Base-by-base conservation (phyloP, 768 basidiomycete species). In the Termitomyces sp. region DNA sequence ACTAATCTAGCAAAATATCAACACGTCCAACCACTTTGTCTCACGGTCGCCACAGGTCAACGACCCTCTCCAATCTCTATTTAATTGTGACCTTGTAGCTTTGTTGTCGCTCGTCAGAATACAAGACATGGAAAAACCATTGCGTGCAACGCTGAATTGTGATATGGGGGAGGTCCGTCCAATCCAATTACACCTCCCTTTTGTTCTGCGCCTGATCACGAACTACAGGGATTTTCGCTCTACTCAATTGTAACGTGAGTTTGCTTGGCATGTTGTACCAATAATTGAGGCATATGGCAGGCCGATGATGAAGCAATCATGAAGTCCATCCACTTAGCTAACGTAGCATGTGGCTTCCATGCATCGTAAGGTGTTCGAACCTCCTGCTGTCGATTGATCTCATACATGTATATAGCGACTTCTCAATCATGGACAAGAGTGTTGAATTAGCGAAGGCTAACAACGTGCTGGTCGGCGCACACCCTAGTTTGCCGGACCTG, bases 311-410 rank as follows among this genome's bases (percentile, higher is more conserved):
- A 77, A 54, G 68, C 69, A 10, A 72, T 83, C 42, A 82, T 82
- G 79, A 73, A 77, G 52, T 78, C 76, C 11, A 81, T 85, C 28
- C 80, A 84, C 60, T 70, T 83, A 16, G 82, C 83, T 0, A 84
- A 86, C 57, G 72, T 86, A 16, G 86, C 86, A 0, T 88, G 85
- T 63, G 85, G 86, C 6, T 86, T 85, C 58, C 86, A 88, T 63
- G 85, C 82, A 21, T 82, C 81, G 81, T 84, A 57, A 46, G 19
- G 19, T 30, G 14, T 17, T n/a, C 19, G 14, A 23, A 8, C 9
- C 10, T 3, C 12, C 17, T 5, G 6, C 25, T 30, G 11, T 11
- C n/a, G 16, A 35, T 34, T n/a, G 16, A n/a, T 7, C 19, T 42
- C 7, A 21, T 21, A 35, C 1, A 23, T 30, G 34, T 12, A 23